Base-by-base conservation (phyloP, 225 moss, liverwort and hornwort genomes). In the Lunularia cruciata region DNA sequence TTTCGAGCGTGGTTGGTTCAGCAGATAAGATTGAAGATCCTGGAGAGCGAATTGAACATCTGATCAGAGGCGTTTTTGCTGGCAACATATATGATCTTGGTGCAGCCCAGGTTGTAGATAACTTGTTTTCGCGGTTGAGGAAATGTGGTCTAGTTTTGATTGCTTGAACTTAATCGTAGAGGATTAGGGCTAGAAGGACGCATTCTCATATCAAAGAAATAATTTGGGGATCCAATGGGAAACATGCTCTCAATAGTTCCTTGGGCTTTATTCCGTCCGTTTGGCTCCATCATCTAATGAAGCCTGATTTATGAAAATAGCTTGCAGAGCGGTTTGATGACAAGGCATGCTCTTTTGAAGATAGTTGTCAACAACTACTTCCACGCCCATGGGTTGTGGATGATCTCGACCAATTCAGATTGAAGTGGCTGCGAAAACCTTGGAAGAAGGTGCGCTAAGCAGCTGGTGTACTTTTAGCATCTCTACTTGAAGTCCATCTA, bases 1-100 rank as follows among this genome's bases (percentile, higher is more conserved):
- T 98, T 62, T 83, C 79, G 61, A 71, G 37, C 60, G 90, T 92
- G 47, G 68, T 90, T 52, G 77, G 66, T 43, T 43, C 70, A 69
- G 89, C 92, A 47, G 96, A 98, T 72, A 87, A 77, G 43, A 76
- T 90, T 32, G 73, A 86, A 51, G 90, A 92, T 67, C 57, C 51
- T 57, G 86, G 81, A 56, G 69, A 87, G 60, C 90, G 92, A 59
- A 74, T 92, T 57, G 92, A 98, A 25, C 89, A 85, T 73, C 85
- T 98, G 20, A 70, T 98, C 4, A 90, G 83, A 74, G 96, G 96
- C 49, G 83, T 98, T 18, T 84, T 98, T 57, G 84, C 92, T 49
- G 96, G 96, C 65, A 98, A 98, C 52, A 87, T 91, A 45, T 98
- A 86, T 71, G 92, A 98, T 82, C 92, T 98, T 39, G 96, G 96